These are phyloP conservation scores for Phytophthora palmivora DNA, from an alignment of 352 stramenopile genomes.

Conservation along the genomic window DNA sequence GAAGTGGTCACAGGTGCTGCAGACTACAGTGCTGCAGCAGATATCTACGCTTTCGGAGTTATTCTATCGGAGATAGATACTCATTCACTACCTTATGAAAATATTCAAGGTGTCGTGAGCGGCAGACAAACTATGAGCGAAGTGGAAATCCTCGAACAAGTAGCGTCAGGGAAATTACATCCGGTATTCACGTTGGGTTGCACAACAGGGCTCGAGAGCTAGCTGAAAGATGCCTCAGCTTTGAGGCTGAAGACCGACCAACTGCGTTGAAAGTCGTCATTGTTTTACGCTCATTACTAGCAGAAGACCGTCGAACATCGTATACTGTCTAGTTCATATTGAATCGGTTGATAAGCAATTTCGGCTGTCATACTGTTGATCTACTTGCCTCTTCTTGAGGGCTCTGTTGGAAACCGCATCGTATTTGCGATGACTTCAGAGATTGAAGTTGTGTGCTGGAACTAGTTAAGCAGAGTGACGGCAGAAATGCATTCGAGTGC, in stretches of 20 bases:
- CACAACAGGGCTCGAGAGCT: constrained; percentile 46
- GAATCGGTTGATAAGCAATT: no score
- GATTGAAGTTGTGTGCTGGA: no score
- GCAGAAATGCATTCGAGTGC: no score
- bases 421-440: no score
- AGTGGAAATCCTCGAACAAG: constrained; percentile 38
- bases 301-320: constrained; percentile 13
- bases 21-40: constrained; percentile 44
- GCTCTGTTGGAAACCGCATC: no score
- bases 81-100: constrained; percentile 57
- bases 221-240: constrained; percentile 45
- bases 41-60: constrained; percentile 63
- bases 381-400: no score
- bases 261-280: constrained; percentile 54
- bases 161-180: constrained; percentile 31
- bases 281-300: constrained; percentile 39
- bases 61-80: constrained; percentile 65
- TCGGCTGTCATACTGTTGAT: no score
- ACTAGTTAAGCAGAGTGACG: no score
- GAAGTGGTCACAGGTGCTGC: constrained; percentile 48
- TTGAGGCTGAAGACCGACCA: constrained; percentile 42
- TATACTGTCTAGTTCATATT: constrained; percentile 18
- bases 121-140: constrained; percentile 28
- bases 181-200: constrained; percentile 39
- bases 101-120: constrained; percentile 17